Percentiles rank a stretch among this genome's conserved stretches.
These are phyloP conservation scores for Solanum lignicaule DNA, from an alignment of 257 asterid genomes.

Conservation along the genomic window DNA sequence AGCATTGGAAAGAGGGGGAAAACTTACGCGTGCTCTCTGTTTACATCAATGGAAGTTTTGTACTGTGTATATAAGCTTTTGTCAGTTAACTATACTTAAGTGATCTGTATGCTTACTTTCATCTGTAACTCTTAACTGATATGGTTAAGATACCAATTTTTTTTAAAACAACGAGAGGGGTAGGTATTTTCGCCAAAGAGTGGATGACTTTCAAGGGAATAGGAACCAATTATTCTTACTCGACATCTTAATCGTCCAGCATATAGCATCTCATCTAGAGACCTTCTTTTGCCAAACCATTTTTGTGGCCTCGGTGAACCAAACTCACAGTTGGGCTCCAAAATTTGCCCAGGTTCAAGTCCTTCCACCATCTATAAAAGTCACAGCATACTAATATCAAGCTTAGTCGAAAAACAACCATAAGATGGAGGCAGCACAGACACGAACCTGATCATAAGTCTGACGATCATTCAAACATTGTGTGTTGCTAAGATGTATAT, in stretches of 20 bases:
- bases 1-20: not conserved
- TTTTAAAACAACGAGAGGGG: not conserved
- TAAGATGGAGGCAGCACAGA: not conserved
- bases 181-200: not conserved
- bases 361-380: conserved; percentile 2
- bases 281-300: not conserved
- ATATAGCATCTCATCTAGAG: conserved; percentile 4
- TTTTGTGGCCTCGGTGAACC: not conserved
- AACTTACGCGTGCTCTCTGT: not conserved
- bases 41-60: not conserved
- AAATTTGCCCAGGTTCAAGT: not conserved
- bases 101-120: not conserved
- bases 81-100: not conserved
- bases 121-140: not conserved
- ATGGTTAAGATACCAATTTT: not conserved
- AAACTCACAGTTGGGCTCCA: not conserved
- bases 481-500: not conserved
- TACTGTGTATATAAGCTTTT: not conserved
- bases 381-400: not conserved
- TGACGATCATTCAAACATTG: not conserved
- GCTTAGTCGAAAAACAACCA: not conserved
- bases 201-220: not conserved
- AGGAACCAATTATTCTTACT: not conserved
- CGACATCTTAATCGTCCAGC: not conserved
- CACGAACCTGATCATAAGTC: conserved; percentile 7